Base-by-base conservation (phyloP, 805 yeast species). In the Nakazawaea wickerhamii region DNA sequence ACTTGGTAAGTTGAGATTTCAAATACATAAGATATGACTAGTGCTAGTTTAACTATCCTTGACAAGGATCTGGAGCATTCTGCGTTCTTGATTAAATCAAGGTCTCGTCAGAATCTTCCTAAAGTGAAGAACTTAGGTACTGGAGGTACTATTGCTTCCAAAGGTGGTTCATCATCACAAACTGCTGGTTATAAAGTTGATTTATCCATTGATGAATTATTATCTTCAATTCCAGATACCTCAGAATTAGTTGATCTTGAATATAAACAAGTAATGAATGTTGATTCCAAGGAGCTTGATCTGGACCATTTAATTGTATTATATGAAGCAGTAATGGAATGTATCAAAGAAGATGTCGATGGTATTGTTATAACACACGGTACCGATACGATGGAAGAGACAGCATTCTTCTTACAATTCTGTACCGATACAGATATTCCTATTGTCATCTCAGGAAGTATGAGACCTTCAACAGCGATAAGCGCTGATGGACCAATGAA, bases 401-500 rank as follows among this genome's bases (percentile, higher is more conserved):
- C 86, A 6, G 77, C 84, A 0, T 79, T 79, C 54, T 79, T 79
- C 55, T 59, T 79, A 28, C 82, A 79, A 47, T 60, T 72, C 41
- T 68, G 77, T 8, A 51, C 73, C 26, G 55, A 62, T 30, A 40
- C 22, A 50, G 61, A 49, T 31, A 45, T 78, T 43, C 85, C 85
- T 4, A 73, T 81, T 41, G 86, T 80, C 4, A 63, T 81, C 56
- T 80, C 84, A 38, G 89, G 89, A 1, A 75, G 84, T 5, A 81
- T 81, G 89, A 70, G 87, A 54, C 89, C 89, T 1, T 74, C 83
- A 7, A 77, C 84, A 3, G 76, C 82, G 30, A 72, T 81, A 31
- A 77, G 84, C 2, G 78, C 84, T 1, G 89, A 81, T 55, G 87
- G 87, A 3, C 81, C 84, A 5, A 79, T 81, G 78, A 81, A 81